Evolutionary conservation across 768 basidiomycete species (phyloP).

Genomic region (Boletus rubropictus): DNA sequence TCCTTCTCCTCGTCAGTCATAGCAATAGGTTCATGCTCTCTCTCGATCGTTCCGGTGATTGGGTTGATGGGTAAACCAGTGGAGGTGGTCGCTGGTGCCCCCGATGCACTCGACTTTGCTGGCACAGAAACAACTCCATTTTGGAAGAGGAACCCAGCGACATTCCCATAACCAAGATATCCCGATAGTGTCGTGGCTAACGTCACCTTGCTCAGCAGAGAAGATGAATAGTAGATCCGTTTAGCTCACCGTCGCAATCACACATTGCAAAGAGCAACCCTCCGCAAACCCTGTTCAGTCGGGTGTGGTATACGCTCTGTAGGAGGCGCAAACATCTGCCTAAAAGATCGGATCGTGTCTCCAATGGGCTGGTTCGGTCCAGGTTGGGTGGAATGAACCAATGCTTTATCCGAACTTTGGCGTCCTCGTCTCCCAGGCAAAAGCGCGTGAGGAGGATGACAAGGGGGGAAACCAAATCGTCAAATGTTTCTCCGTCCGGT

Average conservation of each 20-base stretch:
- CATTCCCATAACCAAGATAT: constrained; percentile 90
- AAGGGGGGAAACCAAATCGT: constrained; percentile 75
- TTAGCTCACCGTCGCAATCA: constrained; percentile 58
- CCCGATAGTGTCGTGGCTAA: constrained; percentile 67
- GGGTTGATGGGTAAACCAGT: constrained; percentile 60
- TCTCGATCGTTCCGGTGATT: constrained; percentile 71
- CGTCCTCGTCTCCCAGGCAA: constrained; percentile 56
- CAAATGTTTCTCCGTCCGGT: constrained; percentile 49
- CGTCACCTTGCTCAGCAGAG: neutral
- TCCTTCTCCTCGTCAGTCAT: constrained; percentile 98
- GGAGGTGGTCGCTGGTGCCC: constrained; percentile 31
- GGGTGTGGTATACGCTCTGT: constrained; percentile 62
- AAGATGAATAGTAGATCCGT: neutral
- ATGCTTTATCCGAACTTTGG: constrained; percentile 52
- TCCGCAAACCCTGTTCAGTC: constrained; percentile 72
- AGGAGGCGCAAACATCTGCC: constrained; percentile 79
- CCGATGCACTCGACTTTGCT: constrained; percentile 28
- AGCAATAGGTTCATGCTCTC: constrained; percentile 35
- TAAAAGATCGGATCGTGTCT: constrained; percentile 64
- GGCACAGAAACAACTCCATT: constrained; percentile 76
- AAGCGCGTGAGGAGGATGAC: constrained; percentile 69
- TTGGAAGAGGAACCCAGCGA: constrained; percentile 89
- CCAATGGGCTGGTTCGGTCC: constrained; percentile 74
- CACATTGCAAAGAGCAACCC: constrained; percentile 85
- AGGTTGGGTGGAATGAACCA: constrained; percentile 72